phyloP scores from a whole-genome alignment of 2,329 filamentous ascomycete genomes.

The Pseudogymnoascus sp. region DNA sequence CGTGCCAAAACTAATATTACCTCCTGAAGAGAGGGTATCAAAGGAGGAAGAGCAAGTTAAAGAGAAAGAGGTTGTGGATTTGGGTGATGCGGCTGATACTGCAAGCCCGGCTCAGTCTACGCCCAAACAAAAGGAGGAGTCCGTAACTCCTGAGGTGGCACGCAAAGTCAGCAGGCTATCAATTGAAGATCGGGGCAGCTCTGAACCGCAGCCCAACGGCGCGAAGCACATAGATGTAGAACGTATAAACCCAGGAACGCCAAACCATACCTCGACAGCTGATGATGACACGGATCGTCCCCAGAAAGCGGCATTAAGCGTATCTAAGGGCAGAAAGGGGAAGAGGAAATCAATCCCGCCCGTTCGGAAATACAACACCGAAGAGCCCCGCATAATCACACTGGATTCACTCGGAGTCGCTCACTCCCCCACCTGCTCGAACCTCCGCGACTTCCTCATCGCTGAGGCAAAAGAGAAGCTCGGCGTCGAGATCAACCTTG shows the following conservation, averaged over 20 bases:
- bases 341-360: constrained; percentile 28
- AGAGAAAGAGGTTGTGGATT: constrained; percentile 7
- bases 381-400: constrained; percentile 66
- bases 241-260: not conserved
- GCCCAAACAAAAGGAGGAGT: not conserved
- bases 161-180: constrained; percentile 12
- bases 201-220: constrained; percentile 12
- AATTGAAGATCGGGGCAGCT: constrained; percentile 13
- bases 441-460: constrained; percentile 68
- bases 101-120: not conserved
- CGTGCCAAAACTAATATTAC: constrained; percentile 50
- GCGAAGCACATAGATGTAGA: not conserved
- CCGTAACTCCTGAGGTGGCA: constrained; percentile 12
- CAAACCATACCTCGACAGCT: constrained; percentile 7
- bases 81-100: not conserved
- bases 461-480: constrained; percentile 63
- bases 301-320: constrained; percentile 16
- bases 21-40: not conserved
- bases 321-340: constrained; percentile 24
- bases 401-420: constrained; percentile 71
- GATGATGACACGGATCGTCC: constrained; percentile 6
- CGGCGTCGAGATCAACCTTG: constrained; percentile 25
- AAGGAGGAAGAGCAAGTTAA: not conserved
- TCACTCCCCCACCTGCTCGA: constrained; percentile 56
- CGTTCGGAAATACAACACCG: constrained; percentile 37